Evolutionary conservation across 495 filamentous ascomycete species (phyloP).

Genomic region (Penicillium cinerascens): DNA sequence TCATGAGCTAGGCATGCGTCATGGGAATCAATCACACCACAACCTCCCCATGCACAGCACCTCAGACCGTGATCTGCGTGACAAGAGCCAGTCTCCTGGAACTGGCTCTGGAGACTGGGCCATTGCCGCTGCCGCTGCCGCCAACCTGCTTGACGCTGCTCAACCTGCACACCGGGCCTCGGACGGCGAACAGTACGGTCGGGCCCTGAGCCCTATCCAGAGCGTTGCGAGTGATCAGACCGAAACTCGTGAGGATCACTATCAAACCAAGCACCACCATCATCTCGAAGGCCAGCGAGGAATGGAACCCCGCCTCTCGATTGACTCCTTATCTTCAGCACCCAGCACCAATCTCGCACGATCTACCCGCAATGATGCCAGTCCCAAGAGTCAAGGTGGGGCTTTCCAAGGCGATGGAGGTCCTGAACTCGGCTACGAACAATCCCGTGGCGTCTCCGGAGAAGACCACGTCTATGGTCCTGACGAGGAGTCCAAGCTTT

Average conservation of each 20-base stretch:
- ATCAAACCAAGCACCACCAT: constrained; percentile 1
- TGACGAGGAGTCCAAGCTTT: constrained; percentile 49
- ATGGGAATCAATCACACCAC: constrained; percentile 57
- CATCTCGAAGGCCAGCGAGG: constrained; percentile 23
- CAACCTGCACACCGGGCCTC: constrained; percentile 32
- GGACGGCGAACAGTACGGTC: constrained; percentile 48
- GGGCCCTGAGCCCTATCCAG: constrained; percentile 79
- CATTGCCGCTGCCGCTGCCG: constrained; percentile 46
- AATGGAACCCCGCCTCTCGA: constrained; percentile 42
- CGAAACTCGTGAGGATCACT: constrained; percentile 18
- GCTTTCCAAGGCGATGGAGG: constrained; percentile 34
- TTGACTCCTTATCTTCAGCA: constrained; percentile 50
- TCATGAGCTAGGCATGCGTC: constrained; percentile 50
- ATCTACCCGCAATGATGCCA: constrained; percentile 50
- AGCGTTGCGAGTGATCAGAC: constrained; percentile 76
- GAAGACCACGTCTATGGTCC: constrained; percentile 41
- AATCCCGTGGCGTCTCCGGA: constrained; percentile 20
- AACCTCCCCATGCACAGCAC: constrained; percentile 49
- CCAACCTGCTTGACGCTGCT: constrained; percentile 38
- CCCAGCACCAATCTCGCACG: constrained; percentile 53
- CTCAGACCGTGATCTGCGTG: constrained; percentile 48
- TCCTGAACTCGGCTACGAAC: constrained; percentile 40
- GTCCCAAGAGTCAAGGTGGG: constrained; percentile 46
- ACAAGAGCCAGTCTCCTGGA: constrained; percentile 38
- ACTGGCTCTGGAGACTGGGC: constrained; percentile 47